Evolutionary conservation across 176 grass and related monocot species (phyloP), one percentile per base, ranked within the genome.

Genomic region (Urochloa ruziziensis): DNA sequence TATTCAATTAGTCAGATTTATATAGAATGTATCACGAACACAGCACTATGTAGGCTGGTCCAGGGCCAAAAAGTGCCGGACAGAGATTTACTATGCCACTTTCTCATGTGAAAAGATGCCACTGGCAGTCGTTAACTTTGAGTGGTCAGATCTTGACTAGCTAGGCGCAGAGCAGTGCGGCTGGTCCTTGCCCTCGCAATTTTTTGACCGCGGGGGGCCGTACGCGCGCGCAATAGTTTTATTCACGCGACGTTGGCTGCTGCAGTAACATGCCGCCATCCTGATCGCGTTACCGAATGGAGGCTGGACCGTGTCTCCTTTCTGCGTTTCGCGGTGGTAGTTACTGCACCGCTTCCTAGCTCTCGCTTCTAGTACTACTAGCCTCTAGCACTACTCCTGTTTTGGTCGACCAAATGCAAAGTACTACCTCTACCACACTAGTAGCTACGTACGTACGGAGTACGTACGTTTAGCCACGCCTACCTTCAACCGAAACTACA

Each of bases 131-230:
- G 56, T 77, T 77, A 67, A 2, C 88, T 66, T 65, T 83, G 84
- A 72, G 78, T 43, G 83, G 36, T 90, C 88, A 86, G 84, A 90
- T 86, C 88, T 90, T 90, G 84, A 90, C 88, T 83, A 65, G 47
- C 88, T 82, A 64, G 36, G 79, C 36, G 37, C 83, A 12, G 32
- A 28, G 34, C 37, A 46, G 21, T 36, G 21, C 88, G 62, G 56
- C n/a, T 59, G 56, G n/a, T 59, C 56, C 54, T 58, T 18, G 67
- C 30, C 72, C 68, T 48, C 57, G 29, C 53, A n/a, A 21, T 62
- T 81, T 75, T 43, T 85, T 85, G 32, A 85, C 69, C 76, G 76
- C 13, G 1, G 7, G 0, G 1, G 19, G 3, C 57, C 58, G 75
- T 79, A 73, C 74, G 27, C 19, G 17, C 24, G 51, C 39, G 8